These are phyloP conservation scores for Cyphellophora attinorum DNA, from an alignment of 2,329 filamentous ascomycete species.

Conservation along the genomic window DNA sequence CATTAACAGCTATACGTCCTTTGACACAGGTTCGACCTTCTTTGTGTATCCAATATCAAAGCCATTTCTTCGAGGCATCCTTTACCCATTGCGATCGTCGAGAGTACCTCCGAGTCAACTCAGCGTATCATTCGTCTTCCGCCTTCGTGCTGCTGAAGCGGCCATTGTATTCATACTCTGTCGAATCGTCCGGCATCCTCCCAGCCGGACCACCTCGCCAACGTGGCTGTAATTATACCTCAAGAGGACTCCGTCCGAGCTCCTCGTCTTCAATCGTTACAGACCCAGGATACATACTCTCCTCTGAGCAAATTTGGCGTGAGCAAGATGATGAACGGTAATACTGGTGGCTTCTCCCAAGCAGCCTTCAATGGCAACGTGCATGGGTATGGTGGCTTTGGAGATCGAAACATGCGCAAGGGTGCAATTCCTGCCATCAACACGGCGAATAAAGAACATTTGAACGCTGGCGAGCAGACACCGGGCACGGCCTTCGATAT, in stretches of 20 bases:
- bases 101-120: too few relatives aligned
- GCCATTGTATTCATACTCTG: too few relatives aligned
- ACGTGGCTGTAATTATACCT: slow-evolving; percentile 62
- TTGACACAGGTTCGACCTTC: slow-evolving; percentile 1
- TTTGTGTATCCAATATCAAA: slow-evolving; percentile 4
- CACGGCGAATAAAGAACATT: slow-evolving; percentile 58
- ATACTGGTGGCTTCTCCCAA: slow-evolving; percentile 77
- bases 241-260: slow-evolving; percentile 77
- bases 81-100: too few relatives aligned
- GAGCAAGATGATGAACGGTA: slow-evolving; percentile 58
- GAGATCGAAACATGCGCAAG: slow-evolving; percentile 75
- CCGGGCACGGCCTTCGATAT: slow-evolving; percentile 89
- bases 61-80: slow-evolving; percentile 28
- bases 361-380: slow-evolving; percentile 82
- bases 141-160: too few relatives aligned
- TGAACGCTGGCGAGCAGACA: slow-evolving; percentile 61
- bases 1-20: slow-evolving; percentile 1
- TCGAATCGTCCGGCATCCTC: slow-evolving; percentile 9
- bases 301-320: slow-evolving; percentile 14
- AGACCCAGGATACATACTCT: slow-evolving; percentile 57
- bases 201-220: slow-evolving; percentile 51
- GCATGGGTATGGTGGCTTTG: slow-evolving; percentile 62
- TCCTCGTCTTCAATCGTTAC: slow-evolving; percentile 62
- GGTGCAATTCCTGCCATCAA: slow-evolving; percentile 86
- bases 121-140: too few relatives aligned